Evolutionary conservation across 2,329 filamentous ascomycete species (phyloP), one percentile per base, ranked within the genome.

Genomic region (Teratosphaeria gauchensis): DNA sequence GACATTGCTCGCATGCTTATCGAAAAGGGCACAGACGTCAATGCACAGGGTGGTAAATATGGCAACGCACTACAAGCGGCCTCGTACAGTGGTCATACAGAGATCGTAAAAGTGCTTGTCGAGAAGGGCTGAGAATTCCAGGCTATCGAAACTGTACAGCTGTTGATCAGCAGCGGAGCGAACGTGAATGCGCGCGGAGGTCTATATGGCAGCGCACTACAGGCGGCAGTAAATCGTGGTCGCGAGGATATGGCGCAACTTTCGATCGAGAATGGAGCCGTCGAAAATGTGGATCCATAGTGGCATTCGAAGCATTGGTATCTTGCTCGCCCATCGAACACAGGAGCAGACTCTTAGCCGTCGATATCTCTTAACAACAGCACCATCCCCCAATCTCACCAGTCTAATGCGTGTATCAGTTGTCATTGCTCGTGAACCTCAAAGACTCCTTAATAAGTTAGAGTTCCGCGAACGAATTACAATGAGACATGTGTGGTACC

Each of bases 161-260:
- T 64, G 38, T 58, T 65, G 30, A 48, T 65, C 14, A 53, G 56
- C n/a, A 56, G 30, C 46, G 63, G 60, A 3, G 62, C 62, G n/a
- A 58, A 65, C 46, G 58, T 63, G 8, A 60, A 62, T 33, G 31
- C 58, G 14, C 56, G 31, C 16, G 48, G 32, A 8, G 52, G 51
- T 7, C 1, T 2, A 9, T 48, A 54, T 28, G 55, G 58, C 9
- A 54, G 31, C 38, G 58, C 56, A 24, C 42, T 60, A n/a, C 21
- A 58, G 30, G 51, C 51, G 3, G 56, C 56, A 35, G 48, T 42
- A n/a, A 12, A 31, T 32, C 6, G 48, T 14, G 56, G 54, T 42
- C 19, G 53, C 35, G 28, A 53, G 21, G 55, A 57, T 9, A 54
- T 59, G 8, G 31, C 55, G 46, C 21, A 19, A 32, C n/a, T 61